A percentile compares a stretch with the other conserved stretches of the same genome.
phyloP scores from a whole-genome alignment of 2,329 filamentous ascomycete genomes.

The Beauveria pseudobassiana region DNA sequence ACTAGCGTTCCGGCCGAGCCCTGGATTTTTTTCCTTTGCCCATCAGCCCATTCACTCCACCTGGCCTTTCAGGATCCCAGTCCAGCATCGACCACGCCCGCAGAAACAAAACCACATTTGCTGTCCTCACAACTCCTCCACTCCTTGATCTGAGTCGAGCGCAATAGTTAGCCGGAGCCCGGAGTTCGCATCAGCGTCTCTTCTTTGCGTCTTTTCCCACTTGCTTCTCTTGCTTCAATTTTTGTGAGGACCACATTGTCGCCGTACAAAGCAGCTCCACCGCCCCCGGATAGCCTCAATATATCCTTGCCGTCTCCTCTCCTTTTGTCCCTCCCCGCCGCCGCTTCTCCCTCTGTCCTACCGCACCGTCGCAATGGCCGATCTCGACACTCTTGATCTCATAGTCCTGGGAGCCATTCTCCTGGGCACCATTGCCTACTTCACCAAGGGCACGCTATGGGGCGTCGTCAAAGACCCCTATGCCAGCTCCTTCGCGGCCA shows the following conservation, averaged over 20 bases:
- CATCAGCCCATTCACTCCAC: neutral
- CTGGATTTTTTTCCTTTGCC: neutral
- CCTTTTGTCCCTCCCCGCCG: neutral
- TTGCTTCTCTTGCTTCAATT: neutral
- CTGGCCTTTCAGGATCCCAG: slow-evolving; percentile 6
- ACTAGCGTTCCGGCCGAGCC: slow-evolving; percentile 2
- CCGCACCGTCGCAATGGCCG: slow-evolving; percentile 60
- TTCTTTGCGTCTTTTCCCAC: neutral
- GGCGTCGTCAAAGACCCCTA: slow-evolving; percentile 83
- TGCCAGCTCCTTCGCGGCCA: slow-evolving; percentile 63
- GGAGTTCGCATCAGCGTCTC: neutral
- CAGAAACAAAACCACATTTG: neutral
- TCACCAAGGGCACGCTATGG: slow-evolving; percentile 96
- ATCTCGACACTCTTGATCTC: slow-evolving; percentile 93
- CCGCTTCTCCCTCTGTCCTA: neutral
- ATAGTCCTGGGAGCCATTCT: slow-evolving; percentile 82
- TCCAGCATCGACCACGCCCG: neutral
- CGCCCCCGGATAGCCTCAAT: neutral
- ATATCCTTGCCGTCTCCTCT: neutral
- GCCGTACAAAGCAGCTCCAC: neutral
- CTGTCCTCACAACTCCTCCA: slow-evolving; percentile 2
- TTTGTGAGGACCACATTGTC: neutral
- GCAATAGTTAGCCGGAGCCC: neutral
- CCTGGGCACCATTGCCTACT: slow-evolving; percentile 84
- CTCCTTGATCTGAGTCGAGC: neutral